Conservation (phyloP, 2,329 filamentous ascomycete genomes). For the Cryphonectria japonica region DNA sequence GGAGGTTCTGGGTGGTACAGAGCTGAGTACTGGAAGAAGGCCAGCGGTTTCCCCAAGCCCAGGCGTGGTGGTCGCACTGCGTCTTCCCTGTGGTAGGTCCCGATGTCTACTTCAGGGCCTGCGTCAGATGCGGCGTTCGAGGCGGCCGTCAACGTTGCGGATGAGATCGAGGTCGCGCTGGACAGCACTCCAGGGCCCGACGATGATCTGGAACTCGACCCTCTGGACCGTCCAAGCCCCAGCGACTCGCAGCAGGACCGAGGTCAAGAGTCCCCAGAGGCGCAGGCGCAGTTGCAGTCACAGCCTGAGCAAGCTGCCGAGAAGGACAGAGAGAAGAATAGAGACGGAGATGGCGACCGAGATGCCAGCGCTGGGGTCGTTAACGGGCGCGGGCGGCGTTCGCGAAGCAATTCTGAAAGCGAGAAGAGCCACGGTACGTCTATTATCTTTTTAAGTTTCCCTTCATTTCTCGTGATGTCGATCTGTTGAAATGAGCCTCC, state of each 20-base stretch:
- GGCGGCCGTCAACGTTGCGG: slow-evolving; percentile 26
- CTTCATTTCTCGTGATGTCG: not conserved
- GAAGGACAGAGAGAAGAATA: not conserved
- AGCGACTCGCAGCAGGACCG: slow-evolving; percentile 3
- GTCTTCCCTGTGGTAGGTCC: slow-evolving; percentile 25
- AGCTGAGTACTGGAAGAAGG: not conserved
- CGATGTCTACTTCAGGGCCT: slow-evolving; percentile 24
- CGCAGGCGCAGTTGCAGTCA: slow-evolving; percentile 11
- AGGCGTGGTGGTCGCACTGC: slow-evolving; percentile 23
- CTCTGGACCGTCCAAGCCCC: slow-evolving; percentile 11
- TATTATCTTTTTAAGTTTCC: not conserved
- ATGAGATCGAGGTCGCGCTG: slow-evolving; percentile 29
- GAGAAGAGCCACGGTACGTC: slow-evolving; percentile 18
- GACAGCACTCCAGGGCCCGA: slow-evolving; percentile 14
- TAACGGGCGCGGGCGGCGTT: not conserved
- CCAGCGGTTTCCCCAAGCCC: not conserved
- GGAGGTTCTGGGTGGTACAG: not conserved
- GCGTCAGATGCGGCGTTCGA: slow-evolving; percentile 28
- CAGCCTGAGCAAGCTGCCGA: slow-evolving; percentile 14
- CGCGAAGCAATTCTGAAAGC: slow-evolving; percentile 22
- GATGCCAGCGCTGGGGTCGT: slow-evolving; percentile 2
- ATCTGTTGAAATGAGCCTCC: not conserved
- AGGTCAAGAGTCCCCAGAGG: slow-evolving; percentile 10
- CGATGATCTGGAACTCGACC: slow-evolving; percentile 4
- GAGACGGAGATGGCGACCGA: not conserved